These are phyloP conservation scores for Ensete glaucum DNA, from an alignment of 176 grass and related monocot species.

Conservation along the genomic window DNA sequence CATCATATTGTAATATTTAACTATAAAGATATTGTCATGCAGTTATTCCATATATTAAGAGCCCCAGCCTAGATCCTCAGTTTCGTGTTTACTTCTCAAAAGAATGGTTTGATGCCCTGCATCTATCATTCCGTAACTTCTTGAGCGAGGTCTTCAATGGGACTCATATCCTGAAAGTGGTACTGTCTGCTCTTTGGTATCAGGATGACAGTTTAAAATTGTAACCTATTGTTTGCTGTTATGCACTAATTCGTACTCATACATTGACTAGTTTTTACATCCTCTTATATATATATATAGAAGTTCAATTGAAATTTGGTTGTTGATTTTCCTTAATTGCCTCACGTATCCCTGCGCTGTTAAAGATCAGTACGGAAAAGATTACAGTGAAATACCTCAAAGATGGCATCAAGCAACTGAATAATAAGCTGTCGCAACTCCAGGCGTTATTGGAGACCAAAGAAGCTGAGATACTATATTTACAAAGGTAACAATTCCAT, in stretches of 20 bases:
- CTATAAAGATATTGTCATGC: conserved; percentile 33
- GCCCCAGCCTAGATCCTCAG: conserved; percentile 79
- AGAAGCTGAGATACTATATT: conserved; percentile 59
- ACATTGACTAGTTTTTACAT: neutral
- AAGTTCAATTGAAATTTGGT: neutral
- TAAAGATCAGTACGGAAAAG: conserved; percentile 91
- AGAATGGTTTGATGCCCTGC: conserved; percentile 77
- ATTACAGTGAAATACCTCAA: conserved; percentile 78
- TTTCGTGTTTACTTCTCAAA: conserved; percentile 95
- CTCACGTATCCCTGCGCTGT: conserved; percentile 62
- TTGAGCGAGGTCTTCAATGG: conserved; percentile 87
- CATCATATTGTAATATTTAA: conserved; percentile 20
- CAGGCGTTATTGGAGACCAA: conserved; percentile 77
- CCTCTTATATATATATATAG: neutral
- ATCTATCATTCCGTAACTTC: conserved; percentile 79
- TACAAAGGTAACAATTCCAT: conserved; percentile 50
- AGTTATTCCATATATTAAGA: conserved; percentile 89
- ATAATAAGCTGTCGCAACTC: conserved; percentile 81
- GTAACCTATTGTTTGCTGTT: neutral
- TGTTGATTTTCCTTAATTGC: conserved; percentile 52
- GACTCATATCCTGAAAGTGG: conserved; percentile 68
- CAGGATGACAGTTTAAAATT: neutral
- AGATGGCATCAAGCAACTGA: conserved; percentile 83
- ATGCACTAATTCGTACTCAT: conserved; percentile 3
- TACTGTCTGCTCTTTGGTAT: neutral